These are phyloP conservation scores for Limnanthes douglasii DNA, from an alignment of 345 rosid species.

Conservation along the genomic window DNA sequence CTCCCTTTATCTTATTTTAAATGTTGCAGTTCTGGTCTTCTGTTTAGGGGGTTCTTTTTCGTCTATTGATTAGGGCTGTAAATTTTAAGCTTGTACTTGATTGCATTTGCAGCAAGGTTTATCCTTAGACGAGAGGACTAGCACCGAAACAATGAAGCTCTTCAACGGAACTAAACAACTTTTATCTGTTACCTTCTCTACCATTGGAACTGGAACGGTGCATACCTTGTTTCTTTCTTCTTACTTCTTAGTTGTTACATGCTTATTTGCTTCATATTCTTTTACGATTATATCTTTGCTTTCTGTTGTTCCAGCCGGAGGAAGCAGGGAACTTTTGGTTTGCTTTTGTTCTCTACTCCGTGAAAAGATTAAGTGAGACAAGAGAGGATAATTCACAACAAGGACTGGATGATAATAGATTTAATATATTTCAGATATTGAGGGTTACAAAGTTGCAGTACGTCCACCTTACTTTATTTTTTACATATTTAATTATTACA, in stretches of 20 bases:
- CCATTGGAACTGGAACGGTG: conserved; percentile 60
- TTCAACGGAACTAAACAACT: conserved; percentile 59
- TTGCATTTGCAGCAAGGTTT: conserved; percentile 39
- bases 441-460: conserved; percentile 66
- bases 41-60: no score
- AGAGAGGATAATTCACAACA: conserved; percentile 14
- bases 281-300: background rate
- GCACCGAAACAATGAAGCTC: conserved; percentile 30
- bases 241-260: conserved; percentile 10
- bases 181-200: conserved; percentile 27
- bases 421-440: conserved; percentile 58
- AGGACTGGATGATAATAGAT: conserved; percentile 24
- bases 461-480: conserved; percentile 6
- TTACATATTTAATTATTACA: background rate
- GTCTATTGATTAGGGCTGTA: background rate
- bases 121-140: conserved; percentile 35
- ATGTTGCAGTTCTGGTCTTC: no score
- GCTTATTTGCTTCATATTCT: no score
- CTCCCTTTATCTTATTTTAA: no score
- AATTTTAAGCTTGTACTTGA: background rate
- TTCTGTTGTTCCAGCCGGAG: conserved; percentile 37
- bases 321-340: conserved; percentile 86
- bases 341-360: conserved; percentile 57
- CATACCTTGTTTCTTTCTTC: background rate
- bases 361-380: conserved; percentile 42